Evolutionary conservation across 1,284 basidiomycete species (phyloP), one percentile per base, ranked within the genome.

Genomic region (Tylopilus sp.): DNA sequence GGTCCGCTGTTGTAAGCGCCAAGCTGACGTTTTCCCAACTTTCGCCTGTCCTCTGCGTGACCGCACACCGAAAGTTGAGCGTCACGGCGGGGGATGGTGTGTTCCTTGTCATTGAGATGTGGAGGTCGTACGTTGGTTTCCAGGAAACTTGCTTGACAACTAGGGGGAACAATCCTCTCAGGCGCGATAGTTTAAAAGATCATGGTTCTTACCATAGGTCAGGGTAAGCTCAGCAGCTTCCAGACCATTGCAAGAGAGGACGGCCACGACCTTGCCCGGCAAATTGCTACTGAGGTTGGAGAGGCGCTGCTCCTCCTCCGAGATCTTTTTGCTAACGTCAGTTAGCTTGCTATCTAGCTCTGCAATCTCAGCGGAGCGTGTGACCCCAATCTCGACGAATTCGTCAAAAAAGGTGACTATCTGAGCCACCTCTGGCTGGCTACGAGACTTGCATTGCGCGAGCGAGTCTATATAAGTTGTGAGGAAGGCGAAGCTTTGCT

Each of bases 401-500:
- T 60, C 51, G 23, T 64, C 60, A 39, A 64, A 62, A 35, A 60
- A 53, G 2, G 48, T 33, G 5, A 53, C 34, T 30, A 62, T 52
- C 19, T 56, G 57, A 19, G 55, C 44, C 30, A 55, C 49, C 21
- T 55, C 51, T 1, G 44, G 21, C 8, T 44, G 45, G 8, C 4
- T 4, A 0, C 49, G 19, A 18, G 41, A 40, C 11, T 55, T 55
- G 48, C 58, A 60, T 34, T 62, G 51, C 4, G 61, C 59, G 7
- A 61, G 58, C 10, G 61, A 60, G 31, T 60, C 51, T 56, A 65
- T 65, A 29, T 59, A 63, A 2, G 63, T 65, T 2, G 59, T 55
- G 18, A 65, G 48, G 37, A 65, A 63, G 10, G 39, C 35, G 40
- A 61, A 45, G 35, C 60, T 52, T 25, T 59, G 49, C 33, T 61